Evolutionary conservation across 2,329 filamentous ascomycete species (phyloP), one percentile per base, ranked within the genome.

Genomic region (Sordariomycetes sp.): DNA sequence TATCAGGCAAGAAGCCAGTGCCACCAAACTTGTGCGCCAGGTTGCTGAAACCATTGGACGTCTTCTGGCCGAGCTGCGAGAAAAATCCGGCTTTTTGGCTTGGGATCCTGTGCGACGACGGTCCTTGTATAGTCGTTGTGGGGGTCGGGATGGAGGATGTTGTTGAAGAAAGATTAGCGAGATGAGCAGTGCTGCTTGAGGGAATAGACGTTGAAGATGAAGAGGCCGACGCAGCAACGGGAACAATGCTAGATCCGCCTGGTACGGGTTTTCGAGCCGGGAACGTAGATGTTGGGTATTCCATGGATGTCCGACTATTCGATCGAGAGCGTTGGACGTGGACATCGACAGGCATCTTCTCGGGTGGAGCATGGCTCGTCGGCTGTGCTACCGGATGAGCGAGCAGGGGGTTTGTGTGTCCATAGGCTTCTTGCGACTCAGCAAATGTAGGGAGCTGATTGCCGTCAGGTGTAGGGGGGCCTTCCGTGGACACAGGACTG

Each of bases 1-100:
- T 80, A 35, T 82, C 85, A 2, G 87, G 87, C 72, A 88, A 82
- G 58, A 94, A 94, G 16, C 84, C 82, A 57, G 94, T 86, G 31
- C 60, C 61, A n/a, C 86, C 86, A 24, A 94, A 66, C 58, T 82
- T 86, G 59, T 93, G 86, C 12, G 81, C 85, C 16, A 94, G 57
- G 39, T 71, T 77, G 53, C 94, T 94, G 50, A 94, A 79, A 3
- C 86, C 86, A 1, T 72, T 75, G 6, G 82, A 82, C 5, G 66
- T 67, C 49, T 68, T 66, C 23, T 55, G 46, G 45, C 53, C 48
- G 14, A 58, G 46, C 19, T 46, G 46, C 15, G 49, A 49, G 34
- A 58, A 50, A 14, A 14, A 31, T n/a, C 17, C 8, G 25, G n/a
- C 25, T 14, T n/a, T n/a, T 15, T 28, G 25, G 25, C 15, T 17